Percentiles rank a stretch among this genome's conserved stretches.
These are phyloP conservation scores for Quercus engelmannii DNA, from an alignment of 306 rosid species.

Conservation along the genomic window DNA sequence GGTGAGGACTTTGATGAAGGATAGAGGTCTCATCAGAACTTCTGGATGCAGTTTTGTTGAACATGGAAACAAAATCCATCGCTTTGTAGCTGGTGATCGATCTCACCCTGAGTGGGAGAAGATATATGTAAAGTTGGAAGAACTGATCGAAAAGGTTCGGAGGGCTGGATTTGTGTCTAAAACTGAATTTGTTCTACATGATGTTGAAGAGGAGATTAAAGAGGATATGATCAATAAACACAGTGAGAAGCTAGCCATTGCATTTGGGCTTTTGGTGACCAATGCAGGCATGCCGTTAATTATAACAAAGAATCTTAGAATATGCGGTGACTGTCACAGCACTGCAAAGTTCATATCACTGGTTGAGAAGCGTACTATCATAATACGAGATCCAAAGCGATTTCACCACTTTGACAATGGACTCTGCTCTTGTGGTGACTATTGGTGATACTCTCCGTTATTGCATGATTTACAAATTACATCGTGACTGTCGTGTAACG, in stretches of 20 bases:
- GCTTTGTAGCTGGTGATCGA: conserved; percentile 56
- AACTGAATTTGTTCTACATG: conserved; percentile 60
- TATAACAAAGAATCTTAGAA: conserved; percentile 67
- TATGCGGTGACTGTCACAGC: conserved; percentile 69
- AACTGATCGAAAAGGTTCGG: conserved; percentile 43
- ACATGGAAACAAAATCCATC: conserved; percentile 48
- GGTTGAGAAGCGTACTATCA: conserved; percentile 50
- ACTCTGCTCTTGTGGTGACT: conserved; percentile 67
- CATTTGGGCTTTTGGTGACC: conserved; percentile 67
- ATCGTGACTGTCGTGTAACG: not conserved
- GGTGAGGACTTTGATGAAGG: conserved; percentile 63
- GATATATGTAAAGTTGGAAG: conserved; percentile 59
- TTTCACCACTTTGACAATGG: conserved; percentile 70
- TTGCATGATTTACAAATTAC: not conserved
- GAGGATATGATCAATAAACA: conserved; percentile 63
- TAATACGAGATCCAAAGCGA: conserved; percentile 72
- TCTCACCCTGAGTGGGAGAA: conserved; percentile 56
- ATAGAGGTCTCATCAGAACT: conserved; percentile 39
- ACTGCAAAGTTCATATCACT: conserved; percentile 55
- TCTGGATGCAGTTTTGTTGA: conserved; percentile 69
- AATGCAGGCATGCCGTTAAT: conserved; percentile 35
- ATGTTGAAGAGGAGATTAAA: conserved; percentile 65
- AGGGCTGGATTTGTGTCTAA: conserved; percentile 57
- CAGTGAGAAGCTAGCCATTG: conserved; percentile 81
- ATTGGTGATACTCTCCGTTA: conserved; percentile 41